Conservation (phyloP, 1,284 basidiomycete genomes). For the Neolentinus lepideus region DNA sequence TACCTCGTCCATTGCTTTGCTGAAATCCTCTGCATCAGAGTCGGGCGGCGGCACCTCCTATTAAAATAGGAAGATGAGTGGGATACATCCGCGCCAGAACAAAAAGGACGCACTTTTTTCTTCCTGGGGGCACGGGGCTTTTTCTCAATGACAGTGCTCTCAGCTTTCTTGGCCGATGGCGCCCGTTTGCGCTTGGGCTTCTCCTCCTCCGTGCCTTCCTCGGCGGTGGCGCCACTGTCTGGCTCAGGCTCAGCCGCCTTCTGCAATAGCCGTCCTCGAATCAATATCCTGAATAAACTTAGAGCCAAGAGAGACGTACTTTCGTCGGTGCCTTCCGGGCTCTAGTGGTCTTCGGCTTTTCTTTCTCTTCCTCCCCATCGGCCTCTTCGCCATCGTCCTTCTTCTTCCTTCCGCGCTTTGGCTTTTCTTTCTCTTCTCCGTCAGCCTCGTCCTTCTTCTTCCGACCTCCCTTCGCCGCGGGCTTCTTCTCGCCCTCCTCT, state of each 20-base stretch:
- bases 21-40: constrained; percentile 27
- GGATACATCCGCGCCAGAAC: background rate
- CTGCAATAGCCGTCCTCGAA: background rate
- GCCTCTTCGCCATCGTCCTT: constrained; percentile 18
- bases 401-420: constrained; percentile 9
- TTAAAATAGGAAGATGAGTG: background rate
- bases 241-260: background rate
- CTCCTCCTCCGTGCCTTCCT: constrained; percentile 1
- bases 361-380: constrained; percentile 18
- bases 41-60: constrained; percentile 16
- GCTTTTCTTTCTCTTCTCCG: constrained; percentile 21
- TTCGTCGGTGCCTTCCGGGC: constrained; percentile 17
- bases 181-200: constrained; percentile 6
- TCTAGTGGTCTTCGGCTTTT: constrained; percentile 15
- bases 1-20: constrained; percentile 25
- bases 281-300: background rate
- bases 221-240: background rate
- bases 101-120: background rate
- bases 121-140: background rate
- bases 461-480: constrained; percentile 20
- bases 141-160: constrained; percentile 5
- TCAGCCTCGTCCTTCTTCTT: constrained; percentile 19
- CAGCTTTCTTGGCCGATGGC: constrained; percentile 31
- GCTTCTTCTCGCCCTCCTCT: constrained; percentile 23
- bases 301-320: constrained; percentile 27